Evolutionary conservation across 2,329 filamentous ascomycete genomes (phyloP), one percentile per base, ranked within the genome.

Genomic region (Colletotrichum sp.): DNA sequence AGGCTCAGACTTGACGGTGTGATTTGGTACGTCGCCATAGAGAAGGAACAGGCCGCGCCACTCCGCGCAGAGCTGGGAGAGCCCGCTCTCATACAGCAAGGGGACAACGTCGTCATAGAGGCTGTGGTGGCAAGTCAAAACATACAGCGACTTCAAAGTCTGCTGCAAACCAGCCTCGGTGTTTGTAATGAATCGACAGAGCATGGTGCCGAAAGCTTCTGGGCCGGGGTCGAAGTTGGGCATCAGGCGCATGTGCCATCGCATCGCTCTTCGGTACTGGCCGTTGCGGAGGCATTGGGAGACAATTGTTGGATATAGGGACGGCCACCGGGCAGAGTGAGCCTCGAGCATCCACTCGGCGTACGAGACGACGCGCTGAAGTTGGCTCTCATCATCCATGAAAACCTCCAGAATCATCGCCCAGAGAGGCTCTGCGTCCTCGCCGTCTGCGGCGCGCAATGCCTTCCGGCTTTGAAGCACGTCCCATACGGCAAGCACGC

Each of bases 61-160:
- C n/a, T 78, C 77, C 12, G 81, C 83, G 8, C 90, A 90, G 18
- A 87, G 77, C 4, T 78, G 78, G 2, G 87, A 87, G 39, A 85
- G 81, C 2, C 90, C 90, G n/a, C 83, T 81, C 6, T 84, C 81
- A 78, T 88, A 91, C 3, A 92, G 83, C 67, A 86, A 81, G 4
- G 90, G 89, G n/a, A 92, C 84, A 9, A 92, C 71, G 24, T 83
- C 81, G 77, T 91, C 89, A 79, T 92, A 92, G 0, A 91, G 78
- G 13, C 81, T 77, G 57, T 85, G 88, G 61, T 88, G 83, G 4
- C 79, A 79, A 61, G 85, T 88, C 21, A 84, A 83, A 10, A 84
- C 79, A 76, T 92, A 92, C 12, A 92, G 82, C 16, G 83, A 81
- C 57, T 82, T 83, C 9, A 92, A 82, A 4, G 84, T 84, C 12